Evolutionary conservation across 768 basidiomycete genomes (phyloP), one percentile per base, ranked within the genome.

Genomic region (Tylopilus subfusipes): DNA sequence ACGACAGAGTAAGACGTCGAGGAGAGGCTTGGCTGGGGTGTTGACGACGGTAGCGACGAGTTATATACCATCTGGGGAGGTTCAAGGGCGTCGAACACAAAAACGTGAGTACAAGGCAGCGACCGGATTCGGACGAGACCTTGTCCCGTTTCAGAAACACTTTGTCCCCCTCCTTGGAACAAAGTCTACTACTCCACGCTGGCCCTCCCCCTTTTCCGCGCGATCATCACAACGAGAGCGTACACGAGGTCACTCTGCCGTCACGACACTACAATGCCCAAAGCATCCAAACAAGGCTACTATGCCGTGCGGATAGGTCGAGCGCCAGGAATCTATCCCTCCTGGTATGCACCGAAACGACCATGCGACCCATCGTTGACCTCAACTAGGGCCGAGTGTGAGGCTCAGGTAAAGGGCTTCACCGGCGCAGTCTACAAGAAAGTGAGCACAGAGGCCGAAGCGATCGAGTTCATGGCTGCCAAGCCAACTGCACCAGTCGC

Each of bases 301-400:
- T 93, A 92, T 66, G 88, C 90, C 24, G 91, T 96, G 9, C 76
- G 73, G 33, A 74, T 68, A n/a, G 93, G 93, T 11, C 72, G 74
- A 33, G 57, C 63, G 12, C 77, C 84, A 0, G 93, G 93, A 0
- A 73, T 94, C 5, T 94, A 85, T 66, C 54, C 56, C 2, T 79
- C 83, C 25, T 96, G 93, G 93, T 88, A 63, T 60, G 76, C 50
- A 34, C 42, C 12, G 73, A 73, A 22, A 3, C 61, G 73, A 9
- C 72, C 75, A 45, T 51, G 22, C 48, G 5, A 5, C 4, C 66
- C 72, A 8, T 52, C 60, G 45, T 36, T 67, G 52, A 63, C 54
- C 30, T 12, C 31, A 39, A 16, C 51, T 5, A 93, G 91, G 92
- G 73, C 72, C 7, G 90, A 94, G 16, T 87, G 87, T 59, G 75